These are phyloP conservation scores for Capsicum baccatum DNA, from an alignment of 257 asterid species.

Conservation along the genomic window DNA sequence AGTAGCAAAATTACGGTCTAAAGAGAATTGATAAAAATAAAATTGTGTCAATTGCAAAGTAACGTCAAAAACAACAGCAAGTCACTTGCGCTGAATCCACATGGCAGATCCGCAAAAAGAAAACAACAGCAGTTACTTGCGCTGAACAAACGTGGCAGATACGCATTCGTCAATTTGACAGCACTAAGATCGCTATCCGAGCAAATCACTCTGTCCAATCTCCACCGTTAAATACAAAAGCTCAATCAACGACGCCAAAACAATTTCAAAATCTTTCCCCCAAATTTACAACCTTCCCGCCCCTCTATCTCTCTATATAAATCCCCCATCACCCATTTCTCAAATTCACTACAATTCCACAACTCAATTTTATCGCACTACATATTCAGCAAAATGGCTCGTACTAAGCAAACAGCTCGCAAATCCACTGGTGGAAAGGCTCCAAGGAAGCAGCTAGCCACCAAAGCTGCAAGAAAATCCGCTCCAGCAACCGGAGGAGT, in stretches of 20 bases:
- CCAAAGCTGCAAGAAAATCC: background rate
- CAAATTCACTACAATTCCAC: background rate
- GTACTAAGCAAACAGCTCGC: background rate
- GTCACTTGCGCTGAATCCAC: too few relatives aligned
- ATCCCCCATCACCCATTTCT: background rate
- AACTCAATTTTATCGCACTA: background rate
- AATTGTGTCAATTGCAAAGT: too few relatives aligned
- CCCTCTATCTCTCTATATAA: background rate
- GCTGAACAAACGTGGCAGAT: background rate
- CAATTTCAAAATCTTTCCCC: background rate
- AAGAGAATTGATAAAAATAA: too few relatives aligned
- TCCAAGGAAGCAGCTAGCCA: background rate
- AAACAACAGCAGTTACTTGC: too few relatives aligned
- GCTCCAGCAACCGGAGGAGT: constrained; percentile 5
- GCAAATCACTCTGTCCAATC: background rate
- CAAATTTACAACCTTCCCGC: background rate
- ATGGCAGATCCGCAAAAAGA: too few relatives aligned
- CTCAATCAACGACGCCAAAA: background rate
- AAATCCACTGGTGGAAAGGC: background rate
- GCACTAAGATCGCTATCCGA: background rate
- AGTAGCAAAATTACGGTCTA: too few relatives aligned
- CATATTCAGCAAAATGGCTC: background rate
- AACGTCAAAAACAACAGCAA: too few relatives aligned
- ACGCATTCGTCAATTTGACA: background rate
- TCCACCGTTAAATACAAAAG: background rate